Evolutionary conservation across 805 yeast species (phyloP).

Genomic region (Candida fluviatilis): DNA sequence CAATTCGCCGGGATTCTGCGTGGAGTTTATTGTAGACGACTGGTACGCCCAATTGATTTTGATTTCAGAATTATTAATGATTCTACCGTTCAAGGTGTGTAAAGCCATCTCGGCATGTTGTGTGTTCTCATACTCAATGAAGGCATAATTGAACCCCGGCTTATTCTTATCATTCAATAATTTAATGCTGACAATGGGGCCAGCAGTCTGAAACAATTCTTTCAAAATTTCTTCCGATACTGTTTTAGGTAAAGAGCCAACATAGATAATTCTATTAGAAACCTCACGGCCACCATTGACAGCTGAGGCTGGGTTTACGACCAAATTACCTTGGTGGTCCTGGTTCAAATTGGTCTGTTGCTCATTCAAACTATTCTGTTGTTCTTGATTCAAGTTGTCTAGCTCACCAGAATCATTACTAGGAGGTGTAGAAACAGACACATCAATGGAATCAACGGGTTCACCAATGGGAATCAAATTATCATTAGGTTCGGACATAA

Average conservation of each 20-base stretch:
- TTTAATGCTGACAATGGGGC: constrained; percentile 61
- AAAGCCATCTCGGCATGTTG: constrained; percentile 61
- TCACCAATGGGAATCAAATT: background rate
- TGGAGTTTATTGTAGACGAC: constrained; percentile 54
- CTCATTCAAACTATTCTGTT: background rate
- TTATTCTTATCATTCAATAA: constrained; percentile 72
- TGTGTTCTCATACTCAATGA: constrained; percentile 65
- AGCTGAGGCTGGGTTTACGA: constrained; percentile 58
- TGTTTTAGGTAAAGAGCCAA: constrained; percentile 65
- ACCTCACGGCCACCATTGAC: constrained; percentile 78
- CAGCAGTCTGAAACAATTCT: constrained; percentile 60
- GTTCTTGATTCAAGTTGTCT: background rate
- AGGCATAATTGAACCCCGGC: constrained; percentile 75
- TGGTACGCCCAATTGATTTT: constrained; percentile 82
- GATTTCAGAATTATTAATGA: constrained; percentile 51
- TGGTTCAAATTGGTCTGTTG: background rate
- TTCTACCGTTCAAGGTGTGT: constrained; percentile 54
- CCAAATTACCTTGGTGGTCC: background rate
- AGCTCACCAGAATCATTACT: background rate
- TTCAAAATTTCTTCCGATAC: constrained; percentile 60
- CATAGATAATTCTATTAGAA: constrained; percentile 68
- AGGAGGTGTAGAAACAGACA: background rate
- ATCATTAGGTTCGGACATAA: background rate
- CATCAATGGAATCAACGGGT: background rate
- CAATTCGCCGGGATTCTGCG: constrained; percentile 34